Evolutionary conservation across 2,329 filamentous ascomycete genomes (phyloP).

Genomic region (Keithomyces neogunnii): DNA sequence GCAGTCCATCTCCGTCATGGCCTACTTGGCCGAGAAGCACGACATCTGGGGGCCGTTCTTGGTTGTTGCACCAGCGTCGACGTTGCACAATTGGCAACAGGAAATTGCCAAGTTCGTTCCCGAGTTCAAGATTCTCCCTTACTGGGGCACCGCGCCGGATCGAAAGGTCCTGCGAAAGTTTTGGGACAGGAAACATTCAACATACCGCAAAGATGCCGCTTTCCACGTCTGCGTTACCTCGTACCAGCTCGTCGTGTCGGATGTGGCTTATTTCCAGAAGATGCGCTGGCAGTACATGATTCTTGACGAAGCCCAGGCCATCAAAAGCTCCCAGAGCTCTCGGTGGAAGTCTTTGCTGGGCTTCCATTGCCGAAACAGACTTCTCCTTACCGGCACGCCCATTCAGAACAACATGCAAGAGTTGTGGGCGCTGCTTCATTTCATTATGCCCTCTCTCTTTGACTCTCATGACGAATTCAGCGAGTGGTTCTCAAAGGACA

Average conservation of each 20-base stretch:
- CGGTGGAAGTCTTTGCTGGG: conserved; percentile 92
- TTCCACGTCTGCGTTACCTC: conserved; percentile 97
- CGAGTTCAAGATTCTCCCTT: conserved; percentile 87
- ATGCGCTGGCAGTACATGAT: conserved; percentile 99
- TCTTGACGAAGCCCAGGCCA: conserved; percentile 94
- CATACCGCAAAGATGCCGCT: conserved; percentile 83
- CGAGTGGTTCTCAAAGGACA: conserved; percentile 92
- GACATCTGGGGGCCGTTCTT: conserved; percentile 98
- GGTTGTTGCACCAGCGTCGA: conserved; percentile 92
- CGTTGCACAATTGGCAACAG: conserved; percentile 98
- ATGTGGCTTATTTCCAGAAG: conserved; percentile 97
- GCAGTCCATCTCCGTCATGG: conserved; percentile 98
- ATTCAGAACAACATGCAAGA: conserved; percentile 99
- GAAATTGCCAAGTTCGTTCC: conserved; percentile 95
- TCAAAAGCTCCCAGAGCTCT: conserved; percentile 95
- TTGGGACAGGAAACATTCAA: conserved; percentile 97
- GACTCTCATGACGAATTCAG: conserved; percentile 90
- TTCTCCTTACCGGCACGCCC: conserved; percentile 89
- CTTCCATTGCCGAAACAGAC: conserved; percentile 90
- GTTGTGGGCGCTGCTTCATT: conserved; percentile 93
- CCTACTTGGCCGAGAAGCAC: conserved; percentile 92
- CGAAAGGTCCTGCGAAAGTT: conserved; percentile 96
- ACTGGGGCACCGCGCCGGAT: conserved; percentile 93
- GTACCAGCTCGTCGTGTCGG: conserved; percentile 93
- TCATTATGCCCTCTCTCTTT: conserved; percentile 99